Evolutionary conservation across 331 rosid genomes (phyloP), one percentile per base, ranked within the genome.

Genomic region (Phaseolus coccineus): DNA sequence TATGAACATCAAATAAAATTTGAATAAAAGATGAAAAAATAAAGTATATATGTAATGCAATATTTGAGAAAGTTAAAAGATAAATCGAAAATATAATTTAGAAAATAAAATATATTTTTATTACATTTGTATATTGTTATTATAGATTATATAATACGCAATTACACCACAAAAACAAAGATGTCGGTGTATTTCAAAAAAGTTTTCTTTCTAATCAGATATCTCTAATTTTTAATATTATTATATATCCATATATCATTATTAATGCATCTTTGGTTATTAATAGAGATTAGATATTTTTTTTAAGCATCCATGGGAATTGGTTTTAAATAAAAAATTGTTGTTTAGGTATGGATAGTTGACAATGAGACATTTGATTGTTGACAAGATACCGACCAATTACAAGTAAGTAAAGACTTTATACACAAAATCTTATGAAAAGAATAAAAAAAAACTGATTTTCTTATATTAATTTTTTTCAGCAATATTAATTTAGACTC

Each of bases 301-400:
- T 67, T 73, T 59, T 27, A 62, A 73, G 51, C 5, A 57, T 37
- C 64, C 30, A 68, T 74, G 0, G 55, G 66, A 69, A 55, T 37
- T 56, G 8, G 71, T 53, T 81, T 42, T 22, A 50, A 58, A 58
- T 78, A 58, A 56, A 48, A 58, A 78, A 68, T 66, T 50, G 35
- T 55, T 5, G 27, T 30, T 69, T 53, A 6, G 58, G 66, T 14
- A 42, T 77, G 71, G 40, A 83, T 33, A 28, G 82, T 73, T 76
- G 77, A 69, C 44, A 57, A 55, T 67, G 37, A 63, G 27, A 56
- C 46, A 51, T 52, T 80, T 59, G 88, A 86, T 77, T 57, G 81
- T 42, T 64, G 96, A 86, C 87, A 83, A 22, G 63, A 46, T 52
- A 80, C 87, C 92, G 78, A 85, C 89, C 88, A 85, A 71, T 65